Percentiles rank a stretch among this genome's conserved stretches.
These are phyloP conservation scores for Polygonum maritimum DNA, from an alignment of 148 eudicot genomes.

Conservation along the genomic window DNA sequence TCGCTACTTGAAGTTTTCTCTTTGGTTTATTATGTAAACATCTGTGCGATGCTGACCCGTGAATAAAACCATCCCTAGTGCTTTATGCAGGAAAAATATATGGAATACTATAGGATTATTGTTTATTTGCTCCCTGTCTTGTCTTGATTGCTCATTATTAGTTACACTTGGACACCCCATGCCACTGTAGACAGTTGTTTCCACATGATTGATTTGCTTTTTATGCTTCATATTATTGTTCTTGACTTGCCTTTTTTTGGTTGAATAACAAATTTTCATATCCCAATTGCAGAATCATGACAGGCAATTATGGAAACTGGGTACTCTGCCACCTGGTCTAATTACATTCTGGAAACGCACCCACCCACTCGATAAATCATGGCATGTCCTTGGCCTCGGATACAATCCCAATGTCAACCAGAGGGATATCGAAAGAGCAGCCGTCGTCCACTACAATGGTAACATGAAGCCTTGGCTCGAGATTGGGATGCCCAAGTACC, in stretches of 20 bases:
- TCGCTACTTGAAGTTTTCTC: not conserved
- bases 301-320: slow-evolving; percentile 77
- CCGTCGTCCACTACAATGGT: slow-evolving; percentile 79
- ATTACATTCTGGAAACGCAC: slow-evolving; percentile 68
- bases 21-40: not conserved
- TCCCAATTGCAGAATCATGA: slow-evolving; percentile 55
- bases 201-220: not conserved
- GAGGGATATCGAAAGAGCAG: slow-evolving; percentile 63
- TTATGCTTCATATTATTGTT: not conserved
- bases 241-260: too few species aligned
- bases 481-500: slow-evolving; percentile 68
- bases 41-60: not conserved
- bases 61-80: not conserved
- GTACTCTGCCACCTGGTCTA: slow-evolving; percentile 84
- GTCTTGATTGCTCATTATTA: not conserved
- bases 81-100: not conserved
- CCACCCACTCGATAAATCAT: slow-evolving; percentile 46
- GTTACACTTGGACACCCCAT: not conserved
- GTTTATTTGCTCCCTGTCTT: not conserved
- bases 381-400: slow-evolving; percentile 89
- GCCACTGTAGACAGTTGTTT: not conserved
- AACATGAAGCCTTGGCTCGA: slow-evolving; percentile 96
- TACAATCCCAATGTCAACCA: slow-evolving; percentile 62
- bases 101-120: not conserved
- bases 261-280: not conserved